These are phyloP conservation scores for Gastroboletus turbinatus DNA, from an alignment of 1,284 basidiomycete genomes.

Conservation along the genomic window DNA sequence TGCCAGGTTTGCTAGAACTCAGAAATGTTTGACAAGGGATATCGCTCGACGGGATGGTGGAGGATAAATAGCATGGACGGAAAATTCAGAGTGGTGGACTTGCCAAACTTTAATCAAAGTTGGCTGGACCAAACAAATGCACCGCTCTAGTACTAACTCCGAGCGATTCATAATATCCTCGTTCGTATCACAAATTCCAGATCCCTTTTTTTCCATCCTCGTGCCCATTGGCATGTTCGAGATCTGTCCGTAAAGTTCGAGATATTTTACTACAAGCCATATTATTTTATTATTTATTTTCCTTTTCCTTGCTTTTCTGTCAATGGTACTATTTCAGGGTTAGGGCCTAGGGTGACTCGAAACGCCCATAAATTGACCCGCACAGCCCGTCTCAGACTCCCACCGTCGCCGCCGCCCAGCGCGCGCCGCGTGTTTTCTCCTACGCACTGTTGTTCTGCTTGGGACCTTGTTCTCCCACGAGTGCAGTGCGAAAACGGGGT, in stretches of 20 bases:
- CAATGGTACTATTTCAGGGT: constrained; percentile 19
- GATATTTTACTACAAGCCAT: too few species aligned
- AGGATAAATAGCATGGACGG: constrained; percentile 37
- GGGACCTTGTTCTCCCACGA: not conserved
- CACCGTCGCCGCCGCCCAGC: constrained; percentile 11
- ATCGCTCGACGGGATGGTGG: constrained; percentile 34
- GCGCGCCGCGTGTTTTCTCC: constrained; percentile 29
- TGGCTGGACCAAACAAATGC: constrained; percentile 33
- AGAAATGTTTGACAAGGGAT: constrained; percentile 33
- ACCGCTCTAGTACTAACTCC: constrained; percentile 12
- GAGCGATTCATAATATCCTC: constrained; percentile 18
- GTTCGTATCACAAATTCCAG: constrained; percentile 14
- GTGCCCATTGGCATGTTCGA: constrained; percentile 9
- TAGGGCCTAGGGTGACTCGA: constrained; percentile 19
- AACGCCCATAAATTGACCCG: not conserved
- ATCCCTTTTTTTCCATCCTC: constrained; percentile 1
- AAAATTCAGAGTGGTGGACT: constrained; percentile 14
- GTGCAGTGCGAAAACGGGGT: not conserved
- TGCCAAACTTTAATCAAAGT: constrained; percentile 30
- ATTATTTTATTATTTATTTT: not conserved
- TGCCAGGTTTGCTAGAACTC: constrained; percentile 35
- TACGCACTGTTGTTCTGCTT: not conserved
- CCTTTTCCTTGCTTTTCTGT: not conserved
- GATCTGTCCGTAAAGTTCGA: constrained; percentile 2
- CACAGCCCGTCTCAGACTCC: constrained; percentile 22